Percentiles rank a stretch among this genome's conserved stretches.
These are phyloP conservation scores for Sporisorium scitamineum DNA, from an alignment of 1,284 basidiomycete genomes.

Conservation along the genomic window DNA sequence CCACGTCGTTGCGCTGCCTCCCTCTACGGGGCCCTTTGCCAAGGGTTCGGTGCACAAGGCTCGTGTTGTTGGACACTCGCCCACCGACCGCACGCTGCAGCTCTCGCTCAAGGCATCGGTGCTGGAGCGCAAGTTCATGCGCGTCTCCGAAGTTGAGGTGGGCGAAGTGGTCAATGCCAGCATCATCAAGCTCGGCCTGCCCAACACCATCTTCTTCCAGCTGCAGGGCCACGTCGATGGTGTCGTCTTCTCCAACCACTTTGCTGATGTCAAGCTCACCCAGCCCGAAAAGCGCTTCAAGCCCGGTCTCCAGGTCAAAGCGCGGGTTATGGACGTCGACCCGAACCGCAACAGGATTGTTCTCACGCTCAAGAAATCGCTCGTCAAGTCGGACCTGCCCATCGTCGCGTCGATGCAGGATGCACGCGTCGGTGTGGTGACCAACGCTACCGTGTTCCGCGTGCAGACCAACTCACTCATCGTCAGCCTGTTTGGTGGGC, in stretches of 20 bases:
- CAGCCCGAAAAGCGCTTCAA: conserved; percentile 82
- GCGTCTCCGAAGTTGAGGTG: conserved; percentile 79
- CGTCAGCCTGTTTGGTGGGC: conserved; percentile 77
- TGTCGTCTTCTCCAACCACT: conserved; percentile 93
- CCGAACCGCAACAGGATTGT: conserved; percentile 83
- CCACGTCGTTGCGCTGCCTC: conserved; percentile 79
- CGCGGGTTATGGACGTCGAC: conserved; percentile 88
- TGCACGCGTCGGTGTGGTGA: conserved; percentile 79
- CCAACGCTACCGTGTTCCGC: conserved; percentile 81
- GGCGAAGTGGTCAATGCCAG: conserved; percentile 57
- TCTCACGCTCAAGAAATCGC: conserved; percentile 90
- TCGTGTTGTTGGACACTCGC: conserved; percentile 88
- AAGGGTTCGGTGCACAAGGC: conserved; percentile 76
- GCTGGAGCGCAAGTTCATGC: conserved; percentile 87
- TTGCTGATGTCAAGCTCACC: conserved; percentile 85
- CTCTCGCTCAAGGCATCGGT: conserved; percentile 86
- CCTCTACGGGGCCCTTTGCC: conserved; percentile 70
- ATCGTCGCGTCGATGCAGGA: conserved; percentile 75
- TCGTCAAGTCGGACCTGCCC: conserved; percentile 80
- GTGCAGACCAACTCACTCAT: conserved; percentile 59
- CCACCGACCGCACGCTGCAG: conserved; percentile 88
- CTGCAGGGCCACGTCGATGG: conserved; percentile 75
- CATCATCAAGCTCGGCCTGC: conserved; percentile 57
- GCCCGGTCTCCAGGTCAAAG: conserved; percentile 84
- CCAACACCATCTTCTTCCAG: conserved; percentile 64